Conservation (phyloP, 139 green algal genomes). For the Chlorella sp. region DNA sequence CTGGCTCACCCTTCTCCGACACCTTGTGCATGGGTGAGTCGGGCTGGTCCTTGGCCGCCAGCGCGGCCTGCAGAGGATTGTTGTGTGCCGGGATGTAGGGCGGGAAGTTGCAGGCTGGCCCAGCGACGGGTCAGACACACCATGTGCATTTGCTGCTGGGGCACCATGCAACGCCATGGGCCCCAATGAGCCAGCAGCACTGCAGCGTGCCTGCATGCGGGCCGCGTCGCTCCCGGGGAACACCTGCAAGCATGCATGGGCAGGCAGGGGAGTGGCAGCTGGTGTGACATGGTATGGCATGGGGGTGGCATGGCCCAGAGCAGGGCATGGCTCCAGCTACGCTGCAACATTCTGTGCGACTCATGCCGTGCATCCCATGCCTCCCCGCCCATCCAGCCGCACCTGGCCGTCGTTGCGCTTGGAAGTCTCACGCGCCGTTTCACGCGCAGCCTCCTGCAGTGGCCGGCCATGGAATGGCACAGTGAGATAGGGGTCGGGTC, state of each 20-base stretch:
- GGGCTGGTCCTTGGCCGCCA: neutral
- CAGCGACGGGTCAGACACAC: no score
- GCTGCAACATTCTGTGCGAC: no score
- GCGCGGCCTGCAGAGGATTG: neutral
- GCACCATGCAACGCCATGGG: no score
- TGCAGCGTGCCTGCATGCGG: neutral
- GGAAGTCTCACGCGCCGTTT: neutral
- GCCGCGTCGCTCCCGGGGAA: constrained; percentile 29
- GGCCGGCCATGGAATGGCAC: no score
- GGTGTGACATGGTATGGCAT: neutral
- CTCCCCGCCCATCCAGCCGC: neutral
- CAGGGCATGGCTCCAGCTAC: no score
- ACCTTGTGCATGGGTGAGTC: constrained; percentile 19
- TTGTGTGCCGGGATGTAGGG: no score
- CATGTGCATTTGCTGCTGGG: no score
- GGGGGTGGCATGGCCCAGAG: no score
- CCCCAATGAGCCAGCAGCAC: no score
- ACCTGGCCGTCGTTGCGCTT: constrained; percentile 22
- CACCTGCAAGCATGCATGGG: neutral
- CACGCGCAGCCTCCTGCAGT: constrained; percentile 16
- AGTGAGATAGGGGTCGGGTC: no score
- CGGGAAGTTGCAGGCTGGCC: no score
- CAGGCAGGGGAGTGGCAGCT: no score
- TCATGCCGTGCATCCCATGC: neutral
- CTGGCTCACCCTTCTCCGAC: constrained; percentile 8